Evolutionary conservation across 176 grass and related monocot genomes (phyloP), one percentile per base, ranked within the genome.

Genomic region (Themeda triandra): DNA sequence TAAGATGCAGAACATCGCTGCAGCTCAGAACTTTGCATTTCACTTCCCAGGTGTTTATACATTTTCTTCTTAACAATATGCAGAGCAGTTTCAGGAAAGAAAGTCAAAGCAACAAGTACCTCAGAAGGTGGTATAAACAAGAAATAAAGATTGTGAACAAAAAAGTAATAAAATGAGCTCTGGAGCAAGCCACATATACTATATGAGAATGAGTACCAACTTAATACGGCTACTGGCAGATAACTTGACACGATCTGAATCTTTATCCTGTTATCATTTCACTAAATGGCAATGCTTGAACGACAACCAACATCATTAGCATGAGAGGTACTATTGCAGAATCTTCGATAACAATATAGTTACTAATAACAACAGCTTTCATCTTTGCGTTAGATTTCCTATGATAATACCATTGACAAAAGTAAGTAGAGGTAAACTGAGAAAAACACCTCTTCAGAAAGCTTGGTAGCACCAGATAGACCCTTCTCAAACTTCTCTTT

Each of bases 401-500:
- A 3, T 37, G 41, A 36, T n/a, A 8, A 65, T 75, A 33, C 12
- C 49, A 39, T 48, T 76, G 51, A 51, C 0, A 75, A 75, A 46
- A 78, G 17, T 80, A 25, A 49, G 62, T 48, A 66, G 6, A 66
- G 14, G 58, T 32, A 64, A 79, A 82, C 39, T 64, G 32, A 71
- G 29, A 28, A 86, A 27, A 63, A 46, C 83, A 98, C 95, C 92
- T 98, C 91, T 33, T 92, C 87, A 46, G 96, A 95, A 46, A 98
- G 89, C 63, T 98, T 95, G 24, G 90, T 68, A 75, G 89, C 96
- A 62, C 88, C 89, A 66, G 87, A 80, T 41, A 95, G 80, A 70
- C 96, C 96, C 80, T 92, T 91, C 78, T 98, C 96, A 73, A 98
- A 98, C 83, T 95, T 98, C 80, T 98, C 93, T 37, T 91, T 93